phyloP scores from a whole-genome alignment of 2,329 filamentous ascomycete genomes.

The Penicillium sp. region DNA sequence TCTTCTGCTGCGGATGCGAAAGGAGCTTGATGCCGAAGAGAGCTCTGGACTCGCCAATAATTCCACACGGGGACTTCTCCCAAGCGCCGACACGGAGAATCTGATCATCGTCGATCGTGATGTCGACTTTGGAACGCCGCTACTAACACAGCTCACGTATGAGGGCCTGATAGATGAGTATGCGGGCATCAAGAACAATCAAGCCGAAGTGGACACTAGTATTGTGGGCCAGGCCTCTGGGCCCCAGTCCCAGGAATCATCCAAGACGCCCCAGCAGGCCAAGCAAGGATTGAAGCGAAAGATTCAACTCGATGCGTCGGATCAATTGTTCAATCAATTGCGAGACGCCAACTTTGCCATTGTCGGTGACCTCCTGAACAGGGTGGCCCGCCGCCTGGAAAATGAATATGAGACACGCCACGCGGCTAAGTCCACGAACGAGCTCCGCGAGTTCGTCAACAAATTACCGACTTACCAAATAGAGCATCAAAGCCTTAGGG shows the following conservation, averaged over 20 bases:
- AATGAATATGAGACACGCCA: slow-evolving; percentile 89
- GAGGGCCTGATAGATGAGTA: slow-evolving; percentile 94
- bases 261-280: slow-evolving; percentile 50
- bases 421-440: slow-evolving; percentile 82
- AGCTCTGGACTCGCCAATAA: slow-evolving; percentile 61
- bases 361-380: slow-evolving; percentile 85
- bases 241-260: slow-evolving; percentile 60
- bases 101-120: slow-evolving; percentile 95
- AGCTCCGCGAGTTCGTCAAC: slow-evolving; percentile 92
- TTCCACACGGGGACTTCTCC: slow-evolving; percentile 69
- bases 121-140: slow-evolving; percentile 86
- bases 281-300: slow-evolving; percentile 79
- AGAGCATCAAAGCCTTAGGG: slow-evolving; percentile 88
- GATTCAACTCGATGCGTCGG: slow-evolving; percentile 83
- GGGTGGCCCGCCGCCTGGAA: slow-evolving; percentile 82
- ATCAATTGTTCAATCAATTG: slow-evolving; percentile 84
- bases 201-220: slow-evolving; percentile 88
- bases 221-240: slow-evolving; percentile 73
- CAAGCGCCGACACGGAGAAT: slow-evolving; percentile 86
- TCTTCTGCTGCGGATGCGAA: slow-evolving; percentile 85
- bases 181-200: slow-evolving; percentile 89
- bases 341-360: slow-evolving; percentile 95
- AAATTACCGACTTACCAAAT: slow-evolving; percentile 90
- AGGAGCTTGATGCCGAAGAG: slow-evolving; percentile 83
- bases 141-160: slow-evolving; percentile 95